Evolutionary conservation across 208 protist species (phyloP), one percentile per base, ranked within the genome.

Genomic region (Leishmania major): DNA sequence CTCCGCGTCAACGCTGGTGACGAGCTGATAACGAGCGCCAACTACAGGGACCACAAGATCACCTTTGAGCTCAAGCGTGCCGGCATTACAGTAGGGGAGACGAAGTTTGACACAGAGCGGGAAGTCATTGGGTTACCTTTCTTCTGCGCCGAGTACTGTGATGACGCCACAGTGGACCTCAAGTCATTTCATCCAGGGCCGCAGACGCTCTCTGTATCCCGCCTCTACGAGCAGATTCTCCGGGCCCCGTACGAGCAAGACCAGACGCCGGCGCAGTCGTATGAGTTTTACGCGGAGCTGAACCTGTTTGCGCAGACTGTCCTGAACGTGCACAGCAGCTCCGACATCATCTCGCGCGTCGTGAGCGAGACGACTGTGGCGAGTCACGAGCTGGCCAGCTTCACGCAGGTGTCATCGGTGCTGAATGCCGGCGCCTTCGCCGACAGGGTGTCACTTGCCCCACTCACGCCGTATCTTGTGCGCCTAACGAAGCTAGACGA

Each of bases 281-380:
- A 90, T 72, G 91, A 94, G 73, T 97, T 97, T 81, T 97, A 96
- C 84, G 88, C 84, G 17, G 95, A 97, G 86, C 84, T 97, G 45
- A 93, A 94, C 71, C 70, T 90, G 45, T 97, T 96, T 79, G 78
- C 84, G 60, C 87, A 96, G 80, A 88, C 62, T 10, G 80, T 91
- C 8, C 66, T 93, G 22, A 57, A 83, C 7, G 80, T 77, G 75
- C 80, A 70, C 66, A 78, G 49, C 43, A 77, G 69, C 45, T 75
- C 51, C 51, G 76, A 88, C 40, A 64, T 84, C n/a, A 31, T 81
- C 31, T 83, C 80, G 8, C 73, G 79, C 0, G 55, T 81, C n/a
- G 28, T 60, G 28, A 71, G 75, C 6, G 78, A 78, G 31, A 47
- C 75, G 10, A 87, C 57, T 31, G 89, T 94, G n/a, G 84, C 80